These are phyloP conservation scores for Aureobasidium vineae DNA, from an alignment of 2,329 filamentous ascomycete species.

Conservation along the genomic window DNA sequence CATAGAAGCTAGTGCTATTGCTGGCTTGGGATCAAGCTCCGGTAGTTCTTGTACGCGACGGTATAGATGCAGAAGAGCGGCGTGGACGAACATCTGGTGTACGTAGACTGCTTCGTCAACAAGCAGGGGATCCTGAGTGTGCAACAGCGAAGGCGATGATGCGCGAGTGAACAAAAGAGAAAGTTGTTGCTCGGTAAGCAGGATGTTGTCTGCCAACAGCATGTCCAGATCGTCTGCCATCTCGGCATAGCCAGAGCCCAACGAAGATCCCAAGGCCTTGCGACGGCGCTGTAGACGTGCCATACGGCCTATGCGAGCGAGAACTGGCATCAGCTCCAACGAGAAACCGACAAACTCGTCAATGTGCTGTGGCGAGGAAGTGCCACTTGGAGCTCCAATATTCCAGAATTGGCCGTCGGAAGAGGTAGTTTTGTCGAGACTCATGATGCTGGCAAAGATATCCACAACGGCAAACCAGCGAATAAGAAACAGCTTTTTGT, in stretches of 20 bases:
- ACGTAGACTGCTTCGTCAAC: neutral
- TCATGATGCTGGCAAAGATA: constrained; percentile 23
- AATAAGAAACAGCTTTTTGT: constrained; percentile 3
- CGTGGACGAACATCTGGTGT: constrained; percentile 22
- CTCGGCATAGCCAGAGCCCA: constrained; percentile 4
- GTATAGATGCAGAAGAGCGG: constrained; percentile 12
- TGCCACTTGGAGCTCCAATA: constrained; percentile 2
- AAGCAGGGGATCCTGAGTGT: constrained; percentile 2
- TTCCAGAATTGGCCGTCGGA: constrained; percentile 22
- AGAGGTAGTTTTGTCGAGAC: constrained; percentile 13
- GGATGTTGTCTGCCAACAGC: constrained; percentile 16
- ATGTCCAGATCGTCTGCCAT: constrained; percentile 20
- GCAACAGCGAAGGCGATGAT: constrained; percentile 5
- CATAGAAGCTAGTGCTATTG: constrained; percentile 5
- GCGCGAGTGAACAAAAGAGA: constrained; percentile 5
- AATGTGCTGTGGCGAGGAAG: constrained; percentile 10
- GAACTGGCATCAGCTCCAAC: constrained; percentile 21
- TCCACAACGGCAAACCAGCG: constrained; percentile 24
- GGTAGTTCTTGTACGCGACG: constrained; percentile 21
- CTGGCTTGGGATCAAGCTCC: constrained; percentile 9
- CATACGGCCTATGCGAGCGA: constrained; percentile 23
- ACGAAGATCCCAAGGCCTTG: neutral
- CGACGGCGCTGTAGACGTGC: constrained; percentile 21
- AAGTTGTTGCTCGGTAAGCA: constrained; percentile 21
- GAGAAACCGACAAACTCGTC: constrained; percentile 27